Conservation (phyloP, 331 rosid genomes). For the Rhamnella rubrinervis region DNA sequence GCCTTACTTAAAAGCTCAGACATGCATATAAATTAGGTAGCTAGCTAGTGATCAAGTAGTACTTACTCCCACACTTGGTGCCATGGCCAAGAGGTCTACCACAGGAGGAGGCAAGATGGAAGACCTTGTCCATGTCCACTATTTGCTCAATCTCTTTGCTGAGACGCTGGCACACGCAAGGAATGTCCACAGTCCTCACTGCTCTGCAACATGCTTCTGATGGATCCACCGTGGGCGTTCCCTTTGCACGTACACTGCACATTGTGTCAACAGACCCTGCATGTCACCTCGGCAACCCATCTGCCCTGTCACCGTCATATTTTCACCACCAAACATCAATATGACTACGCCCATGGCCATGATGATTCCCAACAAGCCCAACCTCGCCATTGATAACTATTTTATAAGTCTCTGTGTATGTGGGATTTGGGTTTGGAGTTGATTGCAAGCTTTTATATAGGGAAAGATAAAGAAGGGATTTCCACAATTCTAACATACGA, state of each 20-base stretch:
- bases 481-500: no score
- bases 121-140: conserved; percentile 33
- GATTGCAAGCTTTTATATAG: no score
- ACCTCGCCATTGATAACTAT: neutral
- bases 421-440: no score
- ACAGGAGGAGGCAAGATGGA: conserved; percentile 26
- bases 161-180: conserved; percentile 23
- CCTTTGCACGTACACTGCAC: conserved; percentile 16
- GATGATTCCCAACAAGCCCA: neutral
- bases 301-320: conserved; percentile 9
- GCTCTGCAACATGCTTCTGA: conserved; percentile 25
- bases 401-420: no score
- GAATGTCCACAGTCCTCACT: conserved; percentile 16
- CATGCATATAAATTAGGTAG: neutral
- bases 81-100: conserved; percentile 31
- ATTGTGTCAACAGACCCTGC: conserved; percentile 15
- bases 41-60: neutral
- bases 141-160: conserved; percentile 16
- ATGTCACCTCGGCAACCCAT: conserved; percentile 26
- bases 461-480: no score
- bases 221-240: conserved; percentile 6
- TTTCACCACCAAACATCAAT: neutral
- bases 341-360: neutral
- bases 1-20: no score
- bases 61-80: conserved; percentile 36